These are phyloP conservation scores for Mycena rosella DNA, from an alignment of 768 basidiomycete species.

Conservation along the genomic window DNA sequence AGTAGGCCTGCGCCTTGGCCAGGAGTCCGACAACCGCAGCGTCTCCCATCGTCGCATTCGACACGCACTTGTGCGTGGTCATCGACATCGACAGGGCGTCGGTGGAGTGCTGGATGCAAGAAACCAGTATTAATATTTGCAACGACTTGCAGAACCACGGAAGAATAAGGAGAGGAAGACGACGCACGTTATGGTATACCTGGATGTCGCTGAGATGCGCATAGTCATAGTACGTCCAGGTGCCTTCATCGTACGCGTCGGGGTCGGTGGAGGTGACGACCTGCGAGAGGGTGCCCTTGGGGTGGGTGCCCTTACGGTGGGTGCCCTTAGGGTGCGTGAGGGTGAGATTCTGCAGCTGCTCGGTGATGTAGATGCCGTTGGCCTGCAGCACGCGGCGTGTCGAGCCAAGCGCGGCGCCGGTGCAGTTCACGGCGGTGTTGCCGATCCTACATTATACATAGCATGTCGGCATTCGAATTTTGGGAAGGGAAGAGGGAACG, in stretches of 20 bases:
- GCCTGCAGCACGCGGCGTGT: slow-evolving; percentile 14
- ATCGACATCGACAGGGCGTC: slow-evolving; percentile 9
- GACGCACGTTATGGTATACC: slow-evolving; percentile 12
- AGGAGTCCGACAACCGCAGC: slow-evolving; percentile 10
- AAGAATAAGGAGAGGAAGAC: background rate
- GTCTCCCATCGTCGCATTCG: slow-evolving; percentile 14
- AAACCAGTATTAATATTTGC: background rate
- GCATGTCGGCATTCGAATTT: background rate
- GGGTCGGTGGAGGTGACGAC: slow-evolving; percentile 9
- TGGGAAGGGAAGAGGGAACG: background rate
- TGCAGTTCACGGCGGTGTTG: slow-evolving; percentile 13
- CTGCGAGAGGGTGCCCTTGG: slow-evolving; percentile 2
- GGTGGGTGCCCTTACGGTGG: too few species aligned
- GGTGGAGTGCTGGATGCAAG: slow-evolving; percentile 3
- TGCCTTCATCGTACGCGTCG: slow-evolving; percentile 13
- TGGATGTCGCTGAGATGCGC: slow-evolving; percentile 15
- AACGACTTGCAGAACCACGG: background rate
- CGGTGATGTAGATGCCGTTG: slow-evolving; percentile 13
- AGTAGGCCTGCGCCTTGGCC: slow-evolving; percentile 13
- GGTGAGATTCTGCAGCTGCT: slow-evolving; percentile 15
- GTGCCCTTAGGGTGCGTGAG: background rate
- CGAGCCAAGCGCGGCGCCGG: slow-evolving; percentile 4
- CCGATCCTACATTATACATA: slow-evolving; percentile 6
- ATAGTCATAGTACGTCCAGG: slow-evolving; percentile 12
- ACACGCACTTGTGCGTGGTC: slow-evolving; percentile 16